phyloP scores from a whole-genome alignment of 2,329 filamentous ascomycete genomes.

The Alternaria ethzedia region DNA sequence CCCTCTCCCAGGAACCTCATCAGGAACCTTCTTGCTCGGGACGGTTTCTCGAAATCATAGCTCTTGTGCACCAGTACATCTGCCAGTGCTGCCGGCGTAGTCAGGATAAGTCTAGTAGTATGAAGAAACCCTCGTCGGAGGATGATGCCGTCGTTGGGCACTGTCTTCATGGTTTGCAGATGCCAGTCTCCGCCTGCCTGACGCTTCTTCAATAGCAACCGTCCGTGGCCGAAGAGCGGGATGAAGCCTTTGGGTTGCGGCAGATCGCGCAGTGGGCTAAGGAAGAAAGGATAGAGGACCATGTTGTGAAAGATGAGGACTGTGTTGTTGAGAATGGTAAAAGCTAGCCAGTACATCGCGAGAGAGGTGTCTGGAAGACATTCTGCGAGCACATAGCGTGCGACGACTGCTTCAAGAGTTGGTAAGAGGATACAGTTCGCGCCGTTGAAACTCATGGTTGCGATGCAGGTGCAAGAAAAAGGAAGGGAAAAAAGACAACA shows the following conservation, averaged over 20 bases:
- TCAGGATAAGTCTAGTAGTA: constrained; percentile 46
- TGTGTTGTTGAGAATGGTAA: constrained; percentile 21
- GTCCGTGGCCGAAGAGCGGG: constrained; percentile 48
- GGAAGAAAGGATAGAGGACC: constrained; percentile 47
- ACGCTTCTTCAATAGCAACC: constrained; percentile 35
- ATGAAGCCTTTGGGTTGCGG: constrained; percentile 37
- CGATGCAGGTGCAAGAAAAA: constrained; percentile 15
- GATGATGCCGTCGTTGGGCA: constrained; percentile 51
- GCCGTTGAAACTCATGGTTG: constrained; percentile 23
- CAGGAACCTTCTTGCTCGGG: constrained; percentile 52
- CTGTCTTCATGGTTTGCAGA: constrained; percentile 46
- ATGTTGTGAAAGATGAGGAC: constrained; percentile 26
- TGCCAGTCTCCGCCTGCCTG: constrained; percentile 43
- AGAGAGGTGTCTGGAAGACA: constrained; percentile 21
- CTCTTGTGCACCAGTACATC: constrained; percentile 60
- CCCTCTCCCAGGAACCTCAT: constrained; percentile 59
- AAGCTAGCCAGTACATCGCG: constrained; percentile 23
- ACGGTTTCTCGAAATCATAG: constrained; percentile 63
- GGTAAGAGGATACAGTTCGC: constrained; percentile 24
- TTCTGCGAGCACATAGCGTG: constrained; percentile 28
- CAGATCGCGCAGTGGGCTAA: constrained; percentile 50
- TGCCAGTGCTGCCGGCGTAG: constrained; percentile 52
- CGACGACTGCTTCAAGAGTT: constrained; percentile 23
- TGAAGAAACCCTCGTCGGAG: constrained; percentile 50
- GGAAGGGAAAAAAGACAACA: constrained; percentile 15